A percentile compares a stretch with the other conserved stretches of the same genome.
Evolutionary conservation across 2,329 filamentous ascomycete genomes (phyloP).

Genomic region (Diaporthe vaccinii): DNA sequence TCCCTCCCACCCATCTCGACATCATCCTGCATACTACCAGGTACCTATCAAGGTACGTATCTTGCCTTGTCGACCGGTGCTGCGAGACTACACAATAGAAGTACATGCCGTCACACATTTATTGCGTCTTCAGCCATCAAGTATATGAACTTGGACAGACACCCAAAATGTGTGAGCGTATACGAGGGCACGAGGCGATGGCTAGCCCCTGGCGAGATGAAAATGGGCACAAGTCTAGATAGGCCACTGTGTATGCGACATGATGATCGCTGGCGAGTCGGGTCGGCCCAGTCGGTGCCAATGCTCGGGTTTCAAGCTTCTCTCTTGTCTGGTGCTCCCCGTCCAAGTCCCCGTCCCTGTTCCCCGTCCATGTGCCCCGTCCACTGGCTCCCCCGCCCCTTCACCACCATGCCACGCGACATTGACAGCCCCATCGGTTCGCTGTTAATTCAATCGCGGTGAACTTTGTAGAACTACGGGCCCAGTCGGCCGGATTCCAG

Average conservation of each 20-base stretch:
- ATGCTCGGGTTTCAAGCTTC: conserved; percentile 28
- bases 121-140: not conserved
- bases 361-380: not conserved
- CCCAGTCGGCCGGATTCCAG: not conserved
- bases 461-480: not conserved
- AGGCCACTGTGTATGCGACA: not conserved
- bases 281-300: conserved; percentile 33
- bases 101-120: not conserved
- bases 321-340: conserved; percentile 14
- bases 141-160: not conserved
- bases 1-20: not conserved
- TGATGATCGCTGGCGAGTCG: conserved; percentile 26
- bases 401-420: conserved; percentile 15
- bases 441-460: not conserved
- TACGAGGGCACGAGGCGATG: conserved; percentile 9
- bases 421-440: conserved; percentile 9
- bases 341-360: not conserved
- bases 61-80: not conserved
- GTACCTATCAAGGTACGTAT: not conserved
- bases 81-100: not conserved
- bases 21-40: conserved; percentile 13
- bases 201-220: conserved; percentile 20
- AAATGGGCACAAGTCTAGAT: not conserved
- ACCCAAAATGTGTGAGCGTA: not conserved
- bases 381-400: not conserved